Evolutionary conservation across 495 filamentous ascomycete genomes (phyloP), one percentile per base, ranked within the genome.

Genomic region (Lophium mytilinum): DNA sequence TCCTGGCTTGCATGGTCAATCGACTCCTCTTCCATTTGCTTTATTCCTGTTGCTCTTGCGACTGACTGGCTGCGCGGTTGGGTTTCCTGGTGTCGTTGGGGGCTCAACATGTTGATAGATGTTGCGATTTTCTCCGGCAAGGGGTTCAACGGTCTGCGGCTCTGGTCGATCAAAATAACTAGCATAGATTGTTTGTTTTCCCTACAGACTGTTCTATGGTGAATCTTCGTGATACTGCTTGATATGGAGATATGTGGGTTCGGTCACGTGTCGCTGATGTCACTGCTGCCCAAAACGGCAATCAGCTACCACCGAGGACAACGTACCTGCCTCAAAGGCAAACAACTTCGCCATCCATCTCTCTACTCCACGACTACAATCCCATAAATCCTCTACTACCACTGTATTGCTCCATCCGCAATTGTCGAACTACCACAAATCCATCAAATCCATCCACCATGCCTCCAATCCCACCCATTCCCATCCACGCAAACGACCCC

Each of bases 401-500:
- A 2, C 11, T 14, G 41, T 15, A 9, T 15, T 19, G 21, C 47
- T 33, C 7, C 47, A 30, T 1, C 34, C 30, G 1, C 17, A 12
- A 9, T 15, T 17, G 17, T 24, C 47, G 11, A 19, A 21, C 35
- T 7, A 39, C 33, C 21, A 4, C 15, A 46, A 21, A 37, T 17
- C 24, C 6, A 30, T 30, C 21, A 37, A 58, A 12, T 50, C 8
- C 11, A 1, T 12, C 53, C 53, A 73, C 24, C 36, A 83, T 84
- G 76, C 37, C 50, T 18, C 34, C 50, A 40, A 52, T 52, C n/a
- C 71, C 80, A 9, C 79, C 80, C 4, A 79, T 87, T 59, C 77
- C 70, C 41, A 73, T 84, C 30, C 80, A 83, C 73, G 78, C 74
- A 18, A 72, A 83, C 39, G 77, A 78, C 46, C 82, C 83, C 48